These are phyloP conservation scores for Leccinum longicurvipes DNA, from an alignment of 768 basidiomycete species.

Conservation along the genomic window DNA sequence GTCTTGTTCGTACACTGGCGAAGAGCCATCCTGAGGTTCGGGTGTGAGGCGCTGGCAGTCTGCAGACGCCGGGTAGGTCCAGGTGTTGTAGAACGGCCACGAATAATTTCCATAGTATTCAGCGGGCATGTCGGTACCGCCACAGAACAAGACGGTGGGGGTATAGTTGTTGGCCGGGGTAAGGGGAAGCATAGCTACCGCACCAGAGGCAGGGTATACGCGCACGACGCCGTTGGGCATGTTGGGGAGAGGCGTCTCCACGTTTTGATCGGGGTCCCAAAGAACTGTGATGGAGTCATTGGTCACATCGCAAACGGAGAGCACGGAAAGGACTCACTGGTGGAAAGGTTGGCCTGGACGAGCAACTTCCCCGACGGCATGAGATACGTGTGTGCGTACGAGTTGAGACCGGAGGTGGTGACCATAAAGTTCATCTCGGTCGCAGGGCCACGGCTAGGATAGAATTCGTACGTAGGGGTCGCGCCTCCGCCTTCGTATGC, in stretches of 20 bases:
- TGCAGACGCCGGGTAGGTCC: conserved; percentile 61
- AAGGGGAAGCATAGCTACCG: conserved; percentile 84
- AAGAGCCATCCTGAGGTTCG: conserved; percentile 68
- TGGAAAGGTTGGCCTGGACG: conserved; percentile 74
- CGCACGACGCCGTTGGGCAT: conserved; percentile 75
- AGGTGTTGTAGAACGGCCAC: conserved; percentile 69
- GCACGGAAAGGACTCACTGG: conserved; percentile 45
- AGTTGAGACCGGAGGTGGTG: conserved; percentile 72
- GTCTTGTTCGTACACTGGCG: conserved; percentile 61
- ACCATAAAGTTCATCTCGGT: conserved; percentile 61
- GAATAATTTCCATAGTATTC: conserved; percentile 75
- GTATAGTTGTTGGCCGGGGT: conserved; percentile 86
- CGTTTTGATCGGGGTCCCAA: conserved; percentile 53
- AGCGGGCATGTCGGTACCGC: conserved; percentile 77
- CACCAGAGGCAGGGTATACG: conserved; percentile 89
- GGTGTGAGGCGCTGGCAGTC: conserved; percentile 87
- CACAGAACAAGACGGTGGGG: conserved; percentile 87
- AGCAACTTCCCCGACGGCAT: conserved; percentile 74
- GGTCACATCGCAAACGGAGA: neutral
- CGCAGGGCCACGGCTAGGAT: conserved; percentile 54
- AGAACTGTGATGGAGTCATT: conserved; percentile 34
- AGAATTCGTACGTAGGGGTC: conserved; percentile 81
- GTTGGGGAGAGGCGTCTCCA: conserved; percentile 60
- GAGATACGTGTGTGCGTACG: conserved; percentile 70
- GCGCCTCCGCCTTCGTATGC: conserved; percentile 57